Evolutionary conservation across 176 grass and related monocot species (phyloP), one percentile per base, ranked within the genome.

Genomic region (Rhynchospora tenuis): DNA sequence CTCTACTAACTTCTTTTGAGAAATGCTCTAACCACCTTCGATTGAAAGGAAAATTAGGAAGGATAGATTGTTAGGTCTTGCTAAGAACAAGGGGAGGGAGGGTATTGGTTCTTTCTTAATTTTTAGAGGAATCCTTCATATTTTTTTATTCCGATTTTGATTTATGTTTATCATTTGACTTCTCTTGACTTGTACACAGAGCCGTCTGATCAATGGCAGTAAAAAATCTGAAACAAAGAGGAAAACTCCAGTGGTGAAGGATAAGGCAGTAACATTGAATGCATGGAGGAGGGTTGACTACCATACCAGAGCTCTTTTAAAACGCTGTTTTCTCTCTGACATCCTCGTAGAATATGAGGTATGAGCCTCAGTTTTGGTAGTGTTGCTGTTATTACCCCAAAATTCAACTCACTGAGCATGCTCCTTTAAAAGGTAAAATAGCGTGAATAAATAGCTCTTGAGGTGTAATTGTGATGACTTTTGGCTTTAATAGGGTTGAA

Each of bases 311-410:
- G 89, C 92, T 42, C 84, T 87, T 69, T 87, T 98, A 63, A 92
- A 90, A 84, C 90, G 80, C 58, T 91, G 90, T 59, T 98, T 95
- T 54, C 86, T 88, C 17, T 91, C 91, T 42, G 89, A 95, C 58
- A 73, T 98, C 48, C 87, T 98, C 59, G 86, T 91, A 71, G 87
- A 89, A 57, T 98, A 93, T 83, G 95, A 98, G 80, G 92, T 93
- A 88, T 42, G 19, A 6, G 2, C 46, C 77, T 84, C 44, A 70
- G 12, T 82, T 52, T 61, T 64, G 33, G 33, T 59, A 5, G 48
- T 81, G 44, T 5, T 62, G 11, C 48, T 63, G 50, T 73, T 64
- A 0, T 84, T 73, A 59, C 56, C 78, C 55, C 59, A 81, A 81
- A 22, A 44, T 23, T 42, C 42, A 67, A 28, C 44, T 82, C 42